Conservation (phyloP, 768 basidiomycete species). For the Auriscalpium orientale region DNA sequence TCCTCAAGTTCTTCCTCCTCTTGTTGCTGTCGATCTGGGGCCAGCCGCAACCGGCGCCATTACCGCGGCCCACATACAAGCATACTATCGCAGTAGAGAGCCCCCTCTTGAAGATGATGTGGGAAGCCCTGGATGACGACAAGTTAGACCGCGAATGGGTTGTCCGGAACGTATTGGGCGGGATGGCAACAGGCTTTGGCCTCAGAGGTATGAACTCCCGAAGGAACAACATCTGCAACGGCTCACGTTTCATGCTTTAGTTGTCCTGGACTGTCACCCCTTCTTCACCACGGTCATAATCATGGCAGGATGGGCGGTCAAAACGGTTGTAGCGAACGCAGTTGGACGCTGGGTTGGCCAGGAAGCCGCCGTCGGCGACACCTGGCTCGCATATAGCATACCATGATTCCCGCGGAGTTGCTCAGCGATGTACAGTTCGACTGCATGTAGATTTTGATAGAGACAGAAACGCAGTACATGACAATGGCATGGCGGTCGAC, state of each 20-base stretch:
- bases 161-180: conserved; percentile 75
- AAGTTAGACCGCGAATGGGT: conserved; percentile 78
- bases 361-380: conserved; percentile 47
- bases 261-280: conserved; percentile 73
- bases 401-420: conserved; percentile 30
- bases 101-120: conserved; percentile 31
- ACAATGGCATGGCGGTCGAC: neutral
- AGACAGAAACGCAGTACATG: neutral
- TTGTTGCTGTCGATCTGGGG: conserved; percentile 77
- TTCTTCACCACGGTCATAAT: conserved; percentile 70
- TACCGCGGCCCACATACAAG: conserved; percentile 12
- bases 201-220: conserved; percentile 51
- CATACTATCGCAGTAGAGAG: conserved; percentile 23
- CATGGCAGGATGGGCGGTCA: conserved; percentile 62
- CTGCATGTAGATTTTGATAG: neutral
- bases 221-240: no score
- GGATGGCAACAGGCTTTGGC: conserved; percentile 83
- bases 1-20: conserved; percentile 80
- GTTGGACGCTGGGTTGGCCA: conserved; percentile 64
- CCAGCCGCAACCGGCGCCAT: conserved; percentile 31
- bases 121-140: conserved; percentile 62
- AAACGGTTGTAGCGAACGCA: conserved; percentile 54
- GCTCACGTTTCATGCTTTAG: conserved; percentile 27
- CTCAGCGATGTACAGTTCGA: neutral
- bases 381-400: conserved; percentile 80